Base-by-base conservation (phyloP, 257 asterid species). In the Fraxinus anomala region DNA sequence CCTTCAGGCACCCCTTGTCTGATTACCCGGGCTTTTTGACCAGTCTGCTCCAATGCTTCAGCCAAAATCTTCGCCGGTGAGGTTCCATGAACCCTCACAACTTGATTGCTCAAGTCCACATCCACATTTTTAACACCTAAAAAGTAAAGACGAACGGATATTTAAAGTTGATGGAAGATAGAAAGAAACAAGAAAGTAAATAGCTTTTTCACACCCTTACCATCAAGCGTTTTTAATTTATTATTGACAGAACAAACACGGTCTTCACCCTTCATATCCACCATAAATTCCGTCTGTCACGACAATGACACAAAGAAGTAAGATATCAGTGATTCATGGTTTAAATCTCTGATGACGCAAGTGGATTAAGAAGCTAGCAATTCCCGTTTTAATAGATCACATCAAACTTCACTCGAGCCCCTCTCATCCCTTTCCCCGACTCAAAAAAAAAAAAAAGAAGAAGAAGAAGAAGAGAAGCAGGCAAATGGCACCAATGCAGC, bases 1-100 rank as follows among this genome's bases (percentile, higher is more conserved):
- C 99, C 99, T 54, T 90, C 99, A 3, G 96, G 97, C 65, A 72
- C 83, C 69, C 99, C 99, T 83, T 95, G 99, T 73, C 98, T 97
- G 81, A 95, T 93, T 44, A 95, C 82, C 68, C 97, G 77, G 66
- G 99, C 94, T 79, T 91, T 93, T 36, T 92, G 89, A 76, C 99
- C 99, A 16, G 96, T 91, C 85, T 93, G 99, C 78, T 91, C 97
- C 79, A 95, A 81, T 59, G 98, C 98, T 84, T 93, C 98, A 26
- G 91, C 86, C 92, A 95, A 82, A 68, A 51, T 80, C 86, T 91
- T 95, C 82, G 89, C 93, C 21, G 94, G 94, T 10, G 98, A 88
- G 79, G 85, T 88, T 72, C 98, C 99, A 79, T 90, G 96, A 82
- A 95, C 75, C 73, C 94, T 87, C 79, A 93, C 99, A 13, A 95